Percentiles rank a stretch among this genome's conserved stretches.
Evolutionary conservation across 495 filamentous ascomycete species (phyloP).

Genomic region (Sphaerosporella brunnea): DNA sequence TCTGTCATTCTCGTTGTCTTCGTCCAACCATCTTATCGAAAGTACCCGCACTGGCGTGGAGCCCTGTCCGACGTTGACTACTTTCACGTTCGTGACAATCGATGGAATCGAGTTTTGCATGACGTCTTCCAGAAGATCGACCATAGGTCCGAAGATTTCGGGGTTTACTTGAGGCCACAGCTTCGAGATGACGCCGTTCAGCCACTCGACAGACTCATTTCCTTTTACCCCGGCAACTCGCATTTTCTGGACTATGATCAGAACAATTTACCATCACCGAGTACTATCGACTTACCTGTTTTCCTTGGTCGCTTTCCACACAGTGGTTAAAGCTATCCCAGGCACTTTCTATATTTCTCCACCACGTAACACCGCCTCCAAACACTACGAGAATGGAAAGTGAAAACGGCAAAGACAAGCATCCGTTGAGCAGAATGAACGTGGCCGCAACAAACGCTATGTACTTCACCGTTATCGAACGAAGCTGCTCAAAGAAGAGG

Average conservation of each 20-base stretch:
- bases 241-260: too few species aligned
- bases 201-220: conserved; percentile 20
- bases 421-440: conserved; percentile 20
- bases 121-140: conserved; percentile 23
- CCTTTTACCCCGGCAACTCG: conserved; percentile 7
- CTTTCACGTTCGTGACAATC: conserved; percentile 18
- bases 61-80: conserved; percentile 20
- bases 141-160: conserved; percentile 16
- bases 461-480: conserved; percentile 19
- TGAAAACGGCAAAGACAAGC: conserved; percentile 15
- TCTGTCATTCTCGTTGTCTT: conserved; percentile 8
- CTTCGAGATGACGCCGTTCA: conserved; percentile 20
- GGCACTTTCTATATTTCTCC: conserved; percentile 12
- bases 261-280: too few species aligned
- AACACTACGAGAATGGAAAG: conserved; percentile 13
- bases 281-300: too few species aligned
- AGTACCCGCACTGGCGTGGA: conserved; percentile 16
- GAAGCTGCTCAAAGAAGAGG: conserved; percentile 20
- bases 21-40: conserved; percentile 16
- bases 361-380: conserved; percentile 15
- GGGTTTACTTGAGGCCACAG: conserved; percentile 24
- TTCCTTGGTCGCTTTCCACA: conserved; percentile 10
- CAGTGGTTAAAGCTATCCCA: conserved; percentile 17
- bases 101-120: conserved; percentile 23
- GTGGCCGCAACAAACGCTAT: conserved; percentile 10